Base-by-base conservation (phyloP, 1,284 basidiomycete species). In the Rhodotorula sp. region DNA sequence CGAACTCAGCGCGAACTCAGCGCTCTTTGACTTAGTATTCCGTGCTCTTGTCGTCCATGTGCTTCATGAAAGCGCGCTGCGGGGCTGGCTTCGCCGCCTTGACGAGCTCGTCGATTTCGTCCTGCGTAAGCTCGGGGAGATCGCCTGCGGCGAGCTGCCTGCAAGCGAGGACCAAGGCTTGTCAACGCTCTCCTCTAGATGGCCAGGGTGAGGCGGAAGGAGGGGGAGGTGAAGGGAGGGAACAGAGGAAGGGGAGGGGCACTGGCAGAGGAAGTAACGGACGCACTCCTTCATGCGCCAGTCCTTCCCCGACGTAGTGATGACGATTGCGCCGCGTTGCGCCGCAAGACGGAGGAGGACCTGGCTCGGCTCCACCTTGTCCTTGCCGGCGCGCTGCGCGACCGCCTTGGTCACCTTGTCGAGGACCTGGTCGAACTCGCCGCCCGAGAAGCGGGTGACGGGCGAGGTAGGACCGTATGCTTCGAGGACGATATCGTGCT, bases 401-500 rank as follows among this genome's bases (percentile, higher is more conserved):
- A 74, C 68, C 2, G 64, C 66, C 21, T 63, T 57, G 6, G 60
- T 60, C 37, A 72, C 69, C 37, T 67, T 61, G 9, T 58, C 65
- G 27, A 76, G 64, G 12, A 61, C 71, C 2, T 32, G 46, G 44
- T 66, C 59, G 62, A 76, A 67, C 1, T 56, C 64, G n/a, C 57
- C 69, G 34, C 61, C 65, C 27, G 37, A 15, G 46, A 69, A 66
- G 48, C 69, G 70, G 34, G 69, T 67, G 36, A 74, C 32, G 3
- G 70, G 68, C 2, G 59, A 50, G 4, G 75, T 76, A 3, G 75
- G 75, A 4, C 73, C 75, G 59, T 76, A 76, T 0, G 73, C 75
- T 10, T 87, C 86, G 34, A 87, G 84, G 32, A 85, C 83, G 78
- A 93, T 92, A 64, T 86, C 85, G 73, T 89, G 83, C 75, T 89